Percentiles rank a stretch among this genome's conserved stretches.
These are phyloP conservation scores for Acanthamoeba castellanii DNA, from an alignment of 208 protist species.

Conservation along the genomic window DNA sequence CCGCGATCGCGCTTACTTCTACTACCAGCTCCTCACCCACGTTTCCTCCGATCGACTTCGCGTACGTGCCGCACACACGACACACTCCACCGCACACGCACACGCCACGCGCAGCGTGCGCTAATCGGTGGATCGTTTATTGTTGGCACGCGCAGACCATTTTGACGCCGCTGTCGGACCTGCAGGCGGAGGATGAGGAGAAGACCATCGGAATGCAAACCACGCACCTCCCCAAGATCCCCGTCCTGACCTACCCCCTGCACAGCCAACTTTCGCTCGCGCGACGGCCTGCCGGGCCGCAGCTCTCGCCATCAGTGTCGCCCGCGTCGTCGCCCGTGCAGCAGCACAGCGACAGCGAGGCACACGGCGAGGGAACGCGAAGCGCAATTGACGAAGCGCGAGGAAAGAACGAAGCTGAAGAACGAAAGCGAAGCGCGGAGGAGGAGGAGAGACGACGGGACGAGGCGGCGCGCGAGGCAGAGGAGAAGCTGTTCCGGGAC, in stretches of 20 bases:
- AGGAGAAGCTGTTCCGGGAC: not conserved
- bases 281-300: not conserved
- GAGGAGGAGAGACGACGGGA: not conserved
- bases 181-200: slow-evolving; percentile 49
- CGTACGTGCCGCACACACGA: not conserved
- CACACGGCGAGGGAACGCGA: not conserved
- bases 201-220: slow-evolving; percentile 59
- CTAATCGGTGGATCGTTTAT: not conserved
- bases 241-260: slow-evolving; percentile 5
- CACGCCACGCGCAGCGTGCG: not conserved
- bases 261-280: slow-evolving; percentile 31
- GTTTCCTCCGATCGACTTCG: slow-evolving; percentile 28
- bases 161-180: slow-evolving; percentile 22
- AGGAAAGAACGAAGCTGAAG: not conserved
- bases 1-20: slow-evolving; percentile 54
- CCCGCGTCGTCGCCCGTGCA: not conserved
- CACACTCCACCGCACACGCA: too few species aligned
- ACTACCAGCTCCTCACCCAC: slow-evolving; percentile 72
- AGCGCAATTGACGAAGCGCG: not conserved
- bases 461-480: not conserved
- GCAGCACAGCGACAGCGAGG: not conserved
- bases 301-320: not conserved
- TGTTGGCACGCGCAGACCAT: not conserved
- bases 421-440: not conserved
- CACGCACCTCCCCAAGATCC: slow-evolving; percentile 63